Conservation (phyloP, 371 early-diverging fungal species). For the Mortierella sp. region DNA sequence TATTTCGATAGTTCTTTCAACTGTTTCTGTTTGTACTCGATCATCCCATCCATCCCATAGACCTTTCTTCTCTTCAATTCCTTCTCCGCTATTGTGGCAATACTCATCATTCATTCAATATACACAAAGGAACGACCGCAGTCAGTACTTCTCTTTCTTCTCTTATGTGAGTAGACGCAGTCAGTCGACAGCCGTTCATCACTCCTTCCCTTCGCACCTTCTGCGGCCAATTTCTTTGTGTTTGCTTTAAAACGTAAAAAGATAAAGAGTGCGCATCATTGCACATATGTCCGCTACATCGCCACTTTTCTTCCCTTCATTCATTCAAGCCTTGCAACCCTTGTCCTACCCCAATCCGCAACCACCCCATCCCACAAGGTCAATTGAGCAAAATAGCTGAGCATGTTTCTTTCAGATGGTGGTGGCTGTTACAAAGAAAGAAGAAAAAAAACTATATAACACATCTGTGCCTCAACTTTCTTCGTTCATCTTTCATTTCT, state of each 20-base stretch:
- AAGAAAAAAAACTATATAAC: not conserved
- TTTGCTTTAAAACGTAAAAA: not conserved
- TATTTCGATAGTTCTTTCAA: not conserved
- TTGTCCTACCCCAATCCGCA: conserved; percentile 5
- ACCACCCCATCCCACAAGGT: not conserved
- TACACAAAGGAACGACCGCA: not conserved
- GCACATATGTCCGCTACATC: not conserved
- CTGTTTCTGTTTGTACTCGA: not conserved
- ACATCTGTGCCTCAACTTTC: not conserved
- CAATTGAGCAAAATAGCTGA: not conserved
- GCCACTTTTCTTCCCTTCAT: not conserved
- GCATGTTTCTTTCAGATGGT: not conserved
- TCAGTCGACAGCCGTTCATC: not conserved
- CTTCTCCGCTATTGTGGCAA: conserved; percentile 14
- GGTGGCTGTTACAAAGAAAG: not conserved
- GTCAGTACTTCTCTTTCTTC: not conserved
- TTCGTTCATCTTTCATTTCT: not conserved
- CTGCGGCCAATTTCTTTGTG: not conserved
- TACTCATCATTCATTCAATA: not conserved
- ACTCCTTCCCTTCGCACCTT: not conserved
- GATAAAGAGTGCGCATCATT: not conserved
- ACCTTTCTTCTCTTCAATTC: not conserved
- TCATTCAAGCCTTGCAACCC: not conserved
- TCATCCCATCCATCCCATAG: not conserved
- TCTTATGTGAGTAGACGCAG: conserved; percentile 11